A percentile compares a stretch with the other conserved stretches of the same genome.
phyloP scores from a whole-genome alignment of 257 asterid genomes.

The Nicotiana tomentosiformis region DNA sequence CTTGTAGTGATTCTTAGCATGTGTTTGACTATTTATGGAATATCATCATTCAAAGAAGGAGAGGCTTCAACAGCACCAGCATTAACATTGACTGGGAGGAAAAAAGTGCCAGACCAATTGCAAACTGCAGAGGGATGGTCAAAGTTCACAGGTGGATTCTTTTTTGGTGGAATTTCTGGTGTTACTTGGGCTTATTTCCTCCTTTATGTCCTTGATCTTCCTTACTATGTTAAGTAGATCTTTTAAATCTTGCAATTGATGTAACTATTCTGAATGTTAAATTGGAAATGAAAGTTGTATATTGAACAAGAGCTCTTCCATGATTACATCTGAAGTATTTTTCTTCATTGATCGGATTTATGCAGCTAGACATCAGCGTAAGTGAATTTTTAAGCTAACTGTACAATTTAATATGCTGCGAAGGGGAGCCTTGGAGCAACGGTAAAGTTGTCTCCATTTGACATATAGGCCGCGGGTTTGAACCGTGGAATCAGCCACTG shows the following conservation, averaged over 20 bases:
- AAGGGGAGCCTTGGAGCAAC: too few relatives aligned
- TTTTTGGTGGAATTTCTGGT: conserved; percentile 96
- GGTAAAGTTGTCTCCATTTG: too few relatives aligned
- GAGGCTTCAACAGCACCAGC: conserved; percentile 73
- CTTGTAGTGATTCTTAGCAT: conserved; percentile 71
- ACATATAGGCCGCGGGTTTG: too few relatives aligned
- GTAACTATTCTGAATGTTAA: background rate
- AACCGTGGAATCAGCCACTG: too few relatives aligned
- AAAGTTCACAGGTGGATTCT: conserved; percentile 86
- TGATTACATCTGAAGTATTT: background rate
- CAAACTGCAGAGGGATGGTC: conserved; percentile 96
- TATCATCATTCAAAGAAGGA: conserved; percentile 76
- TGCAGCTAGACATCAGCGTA: too few relatives aligned
- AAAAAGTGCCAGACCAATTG: conserved; percentile 74
- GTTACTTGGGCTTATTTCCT: conserved; percentile 87
- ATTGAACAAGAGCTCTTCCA: background rate
- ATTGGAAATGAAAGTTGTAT: background rate
- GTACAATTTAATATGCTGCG: too few relatives aligned
- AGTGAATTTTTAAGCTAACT: too few relatives aligned
- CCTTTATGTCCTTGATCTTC: conserved; percentile 81
- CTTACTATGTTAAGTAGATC: conserved; percentile 65
- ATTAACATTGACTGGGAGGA: conserved; percentile 74
- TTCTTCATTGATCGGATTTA: too few relatives aligned
- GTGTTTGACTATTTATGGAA: conserved; percentile 65
- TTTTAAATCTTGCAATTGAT: background rate